phyloP scores from a whole-genome alignment of 768 basidiomycete species.

The Boletus reticulatus region DNA sequence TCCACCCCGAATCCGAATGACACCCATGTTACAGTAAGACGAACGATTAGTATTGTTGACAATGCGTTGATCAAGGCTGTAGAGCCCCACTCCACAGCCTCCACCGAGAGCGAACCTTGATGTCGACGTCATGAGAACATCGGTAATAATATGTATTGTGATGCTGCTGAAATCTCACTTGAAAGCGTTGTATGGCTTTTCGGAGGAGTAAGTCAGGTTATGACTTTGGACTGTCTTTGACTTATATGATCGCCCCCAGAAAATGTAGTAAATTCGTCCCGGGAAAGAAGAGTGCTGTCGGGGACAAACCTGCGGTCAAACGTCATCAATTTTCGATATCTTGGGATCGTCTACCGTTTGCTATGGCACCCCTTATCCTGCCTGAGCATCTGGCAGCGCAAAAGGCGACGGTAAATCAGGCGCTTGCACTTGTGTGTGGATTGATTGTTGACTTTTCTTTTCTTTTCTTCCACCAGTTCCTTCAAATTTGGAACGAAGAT shows the following conservation, averaged over 20 bases:
- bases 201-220: conserved; percentile 74
- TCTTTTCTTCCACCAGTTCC: conserved; percentile 47
- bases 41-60: conserved; percentile 15
- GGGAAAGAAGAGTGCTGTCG: conserved; percentile 87
- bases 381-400: conserved; percentile 62
- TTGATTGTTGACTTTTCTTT: conserved; percentile 1
- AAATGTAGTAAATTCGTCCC: conserved; percentile 88
- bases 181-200: conserved; percentile 77
- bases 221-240: background rate
- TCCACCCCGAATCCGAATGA: background rate
- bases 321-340: conserved; percentile 60
- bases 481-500: conserved; percentile 81
- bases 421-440: conserved; percentile 9
- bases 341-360: conserved; percentile 76
- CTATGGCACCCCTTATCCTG: conserved; percentile 55
- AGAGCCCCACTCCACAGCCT: conserved; percentile 2
- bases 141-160: conserved; percentile 78
- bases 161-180: conserved; percentile 87
- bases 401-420: conserved; percentile 54
- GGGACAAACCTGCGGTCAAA: conserved; percentile 75
- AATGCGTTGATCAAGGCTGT: background rate
- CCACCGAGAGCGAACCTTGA: conserved; percentile 7
- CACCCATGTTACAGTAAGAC: conserved; percentile 3
- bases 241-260: conserved; percentile 37
- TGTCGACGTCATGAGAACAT: conserved; percentile 51